Base-by-base conservation (phyloP, 2,329 filamentous ascomycete species). In the Tolypocladium sp. region DNA sequence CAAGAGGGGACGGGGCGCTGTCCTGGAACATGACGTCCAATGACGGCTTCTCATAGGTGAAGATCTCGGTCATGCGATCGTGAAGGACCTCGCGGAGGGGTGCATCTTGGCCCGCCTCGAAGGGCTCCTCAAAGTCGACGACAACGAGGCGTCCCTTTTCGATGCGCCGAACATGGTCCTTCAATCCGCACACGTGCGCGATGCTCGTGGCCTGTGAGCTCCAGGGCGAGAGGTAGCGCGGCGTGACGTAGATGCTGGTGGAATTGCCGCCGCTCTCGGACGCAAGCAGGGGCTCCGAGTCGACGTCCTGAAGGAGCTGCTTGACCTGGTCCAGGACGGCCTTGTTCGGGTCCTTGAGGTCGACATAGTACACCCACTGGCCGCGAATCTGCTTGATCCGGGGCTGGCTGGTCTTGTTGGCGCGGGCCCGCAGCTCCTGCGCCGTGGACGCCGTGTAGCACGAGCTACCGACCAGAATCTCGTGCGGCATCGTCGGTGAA, bases 151-250 rank as follows among this genome's bases (percentile, higher is more conserved):
- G 85, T 57, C 92, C 94, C 66, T 92, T 85, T 77, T 99, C 94
- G 65, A 97, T 90, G 60, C 93, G 87, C 70, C 87, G 83, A 37
- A 89, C 82, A 57, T 84, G 75, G 49, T 82, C 77, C 66, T 86
- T 84, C 61, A 97, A 79, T 33, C 90, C 92, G 71, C 93, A 97
- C 38, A 97, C 93, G 65, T 94, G 87, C 58, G 93, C 89, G 72
- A 97, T 97, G 71, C 87, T 93, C 54, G 93, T 96, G 35, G 92
- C 93, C 74, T 97, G 92, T 59, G 92, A 96, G 75, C 92, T 97
- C 94, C 94, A 99, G 71, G 94, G 94, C 46, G 92, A 97, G 65
- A 96, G 92, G 67, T 90, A 89, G 65, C 93, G 85, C 25, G 93
- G 93, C 54, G 83, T 86, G 60, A 96, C 82, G 70, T 92, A 91